Evolutionary conservation across 495 filamentous ascomycete genomes (phyloP).

Genomic region (Aspergillus sclerotioniger): DNA sequence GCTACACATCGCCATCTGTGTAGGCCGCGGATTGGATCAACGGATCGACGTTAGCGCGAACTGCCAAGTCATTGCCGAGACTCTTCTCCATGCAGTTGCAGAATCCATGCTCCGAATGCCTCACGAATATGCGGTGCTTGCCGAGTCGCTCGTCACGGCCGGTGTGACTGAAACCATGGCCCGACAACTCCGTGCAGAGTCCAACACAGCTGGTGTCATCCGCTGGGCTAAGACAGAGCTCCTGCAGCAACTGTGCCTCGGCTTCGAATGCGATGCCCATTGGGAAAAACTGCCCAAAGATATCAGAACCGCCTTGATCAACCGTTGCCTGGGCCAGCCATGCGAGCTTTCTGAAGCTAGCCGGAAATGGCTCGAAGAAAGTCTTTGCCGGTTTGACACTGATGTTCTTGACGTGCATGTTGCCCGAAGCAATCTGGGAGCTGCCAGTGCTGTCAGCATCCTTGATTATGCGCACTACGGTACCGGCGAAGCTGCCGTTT

Average conservation of each 20-base stretch:
- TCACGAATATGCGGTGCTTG: conserved; percentile 49
- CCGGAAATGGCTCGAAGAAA: conserved; percentile 34
- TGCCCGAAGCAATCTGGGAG: conserved; percentile 43
- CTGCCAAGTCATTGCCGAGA: conserved; percentile 52
- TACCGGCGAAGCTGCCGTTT: conserved; percentile 30
- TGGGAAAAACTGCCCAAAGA: conserved; percentile 42
- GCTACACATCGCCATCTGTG: conserved; percentile 42
- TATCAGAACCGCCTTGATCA: conserved; percentile 33
- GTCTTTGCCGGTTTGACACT: conserved; percentile 38
- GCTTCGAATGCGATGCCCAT: conserved; percentile 40
- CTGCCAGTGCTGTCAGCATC: conserved; percentile 36
- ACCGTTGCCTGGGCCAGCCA: conserved; percentile 37
- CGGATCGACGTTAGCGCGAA: conserved; percentile 45
- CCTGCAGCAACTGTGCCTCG: conserved; percentile 41
- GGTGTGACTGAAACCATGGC: conserved; percentile 38
- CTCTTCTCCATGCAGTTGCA: conserved; percentile 51
- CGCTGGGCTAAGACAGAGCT: conserved; percentile 46
- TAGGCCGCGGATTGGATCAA: conserved; percentile 36
- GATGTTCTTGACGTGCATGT: conserved; percentile 36
- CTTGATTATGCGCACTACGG: conserved; percentile 40
- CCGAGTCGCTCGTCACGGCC: conserved; percentile 46
- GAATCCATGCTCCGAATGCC: conserved; percentile 49
- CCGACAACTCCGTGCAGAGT: conserved; percentile 36
- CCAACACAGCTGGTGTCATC: conserved; percentile 30
- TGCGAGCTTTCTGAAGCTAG: conserved; percentile 27